These are phyloP conservation scores for Starmerella kuoi DNA, from an alignment of 805 yeast genomes.

Conservation along the genomic window DNA sequence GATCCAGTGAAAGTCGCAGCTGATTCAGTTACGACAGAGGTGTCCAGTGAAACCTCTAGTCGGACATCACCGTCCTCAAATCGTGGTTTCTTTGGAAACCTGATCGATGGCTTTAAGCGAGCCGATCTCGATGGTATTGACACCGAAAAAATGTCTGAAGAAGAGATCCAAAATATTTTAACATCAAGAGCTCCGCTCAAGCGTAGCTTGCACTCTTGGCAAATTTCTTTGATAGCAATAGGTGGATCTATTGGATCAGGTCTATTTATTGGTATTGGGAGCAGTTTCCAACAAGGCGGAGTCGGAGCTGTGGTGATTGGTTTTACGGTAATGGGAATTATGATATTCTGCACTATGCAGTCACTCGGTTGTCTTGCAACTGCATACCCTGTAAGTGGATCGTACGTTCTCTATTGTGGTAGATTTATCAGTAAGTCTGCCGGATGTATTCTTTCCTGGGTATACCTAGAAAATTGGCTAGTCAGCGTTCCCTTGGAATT, in stretches of 20 bases:
- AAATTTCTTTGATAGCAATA: conserved; percentile 47
- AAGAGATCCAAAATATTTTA: conserved; percentile 12
- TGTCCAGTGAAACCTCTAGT: too few relatives aligned
- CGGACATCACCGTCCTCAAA: too few relatives aligned
- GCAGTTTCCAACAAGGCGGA: conserved; percentile 44
- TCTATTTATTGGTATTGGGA: conserved; percentile 55
- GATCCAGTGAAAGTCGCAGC: too few relatives aligned
- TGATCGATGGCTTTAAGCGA: conserved; percentile 34
- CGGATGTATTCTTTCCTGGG: conserved; percentile 49
- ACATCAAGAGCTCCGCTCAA: conserved; percentile 24
- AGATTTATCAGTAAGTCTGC: conserved; percentile 54
- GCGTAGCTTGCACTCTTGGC: conserved; percentile 29
- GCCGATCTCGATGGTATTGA: conserved; percentile 32
- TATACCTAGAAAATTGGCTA: conserved; percentile 35
- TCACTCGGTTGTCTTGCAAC: conserved; percentile 61
- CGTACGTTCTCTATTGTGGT: conserved; percentile 33
- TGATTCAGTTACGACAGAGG: too few relatives aligned
- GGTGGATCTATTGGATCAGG: conserved; percentile 71
- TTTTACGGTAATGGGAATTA: conserved; percentile 46
- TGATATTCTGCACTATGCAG: conserved; percentile 50
- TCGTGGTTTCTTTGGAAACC: conserved; percentile 4
- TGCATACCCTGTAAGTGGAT: conserved; percentile 47
- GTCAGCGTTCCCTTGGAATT: conserved; percentile 49
- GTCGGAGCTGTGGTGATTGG: conserved; percentile 50
- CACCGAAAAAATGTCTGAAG: conserved; percentile 25